Conservation (phyloP, 192 early-diverging fungal genomes). For the Linderina pennispora region DNA sequence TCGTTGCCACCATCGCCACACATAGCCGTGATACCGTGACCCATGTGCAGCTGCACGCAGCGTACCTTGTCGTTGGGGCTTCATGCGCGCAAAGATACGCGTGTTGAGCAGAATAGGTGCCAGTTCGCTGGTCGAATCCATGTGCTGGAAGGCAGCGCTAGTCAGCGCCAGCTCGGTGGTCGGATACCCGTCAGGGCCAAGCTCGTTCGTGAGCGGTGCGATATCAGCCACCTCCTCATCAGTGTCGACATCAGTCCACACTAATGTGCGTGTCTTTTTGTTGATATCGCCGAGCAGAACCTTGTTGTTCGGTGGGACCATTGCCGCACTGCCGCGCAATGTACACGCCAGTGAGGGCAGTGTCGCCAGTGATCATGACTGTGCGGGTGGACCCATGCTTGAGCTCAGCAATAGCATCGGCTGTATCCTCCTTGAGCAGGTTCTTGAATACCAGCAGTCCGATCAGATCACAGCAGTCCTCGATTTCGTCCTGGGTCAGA, state of each 20-base stretch:
- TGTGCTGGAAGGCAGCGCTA: constrained; percentile 57
- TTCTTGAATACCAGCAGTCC: constrained; percentile 74
- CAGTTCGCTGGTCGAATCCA: constrained; percentile 43
- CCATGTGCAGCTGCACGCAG: constrained; percentile 71
- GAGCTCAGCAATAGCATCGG: constrained; percentile 59
- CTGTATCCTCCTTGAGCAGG: constrained; percentile 67
- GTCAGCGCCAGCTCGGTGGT: constrained; percentile 64
- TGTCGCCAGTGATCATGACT: constrained; percentile 83
- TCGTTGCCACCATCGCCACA: constrained; percentile 86
- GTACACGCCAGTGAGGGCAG: constrained; percentile 65
- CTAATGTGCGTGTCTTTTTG: constrained; percentile 25
- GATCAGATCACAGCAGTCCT: constrained; percentile 49
- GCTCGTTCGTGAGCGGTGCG: constrained; percentile 5
- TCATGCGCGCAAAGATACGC: constrained; percentile 76
- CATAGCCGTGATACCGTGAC: constrained; percentile 70
- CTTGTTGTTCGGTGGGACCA: not conserved
- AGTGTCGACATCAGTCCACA: constrained; percentile 57
- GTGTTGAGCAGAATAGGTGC: constrained; percentile 56
- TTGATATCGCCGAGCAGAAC: constrained; percentile 53
- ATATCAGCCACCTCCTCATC: constrained; percentile 28
- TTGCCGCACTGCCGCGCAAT: constrained; percentile 48
- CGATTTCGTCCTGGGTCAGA: constrained; percentile 55
- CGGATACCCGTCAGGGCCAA: constrained; percentile 21
- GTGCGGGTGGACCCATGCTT: constrained; percentile 64
- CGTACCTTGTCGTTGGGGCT: constrained; percentile 71